Conservation (phyloP, 306 rosid species). For the Albizia julibrissin region DNA sequence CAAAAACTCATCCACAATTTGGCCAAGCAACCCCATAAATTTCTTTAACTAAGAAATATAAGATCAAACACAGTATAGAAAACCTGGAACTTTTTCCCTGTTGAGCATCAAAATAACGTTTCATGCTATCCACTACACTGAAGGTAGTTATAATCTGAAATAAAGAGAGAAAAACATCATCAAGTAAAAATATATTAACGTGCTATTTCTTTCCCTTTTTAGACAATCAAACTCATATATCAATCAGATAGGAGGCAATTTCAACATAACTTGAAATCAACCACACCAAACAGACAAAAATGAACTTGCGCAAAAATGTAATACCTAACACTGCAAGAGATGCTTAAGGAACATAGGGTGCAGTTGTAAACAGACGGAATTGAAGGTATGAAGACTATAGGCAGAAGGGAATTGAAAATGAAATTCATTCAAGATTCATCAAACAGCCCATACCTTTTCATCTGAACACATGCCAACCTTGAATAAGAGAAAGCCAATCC, state of each 20-base stretch:
- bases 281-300: slow-evolving; percentile 14
- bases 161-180: slow-evolving; percentile 27
- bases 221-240: slow-evolving; percentile 3
- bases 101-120: slow-evolving; percentile 76
- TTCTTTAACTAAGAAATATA: slow-evolving; percentile 1
- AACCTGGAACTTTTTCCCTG: slow-evolving; percentile 69
- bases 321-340: background rate
- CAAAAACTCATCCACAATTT: slow-evolving; percentile 9
- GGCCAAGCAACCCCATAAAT: background rate
- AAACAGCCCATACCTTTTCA: background rate
- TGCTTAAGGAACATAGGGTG: background rate
- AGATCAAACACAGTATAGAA: slow-evolving; percentile 15
- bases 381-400: background rate
- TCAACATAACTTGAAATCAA: slow-evolving; percentile 1
- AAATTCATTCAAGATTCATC: background rate
- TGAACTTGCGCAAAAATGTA: background rate
- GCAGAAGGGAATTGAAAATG: background rate
- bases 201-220: background rate
- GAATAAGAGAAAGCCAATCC: background rate
- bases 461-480: background rate
- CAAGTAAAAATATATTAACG: slow-evolving; percentile 7
- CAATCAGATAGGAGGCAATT: background rate
- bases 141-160: slow-evolving; percentile 91
- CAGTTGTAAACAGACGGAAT: background rate
- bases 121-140: slow-evolving; percentile 93